Evolutionary conservation across 495 filamentous ascomycete species (phyloP), one percentile per base, ranked within the genome.

Genomic region (Talaromyces trachyspermus): DNA sequence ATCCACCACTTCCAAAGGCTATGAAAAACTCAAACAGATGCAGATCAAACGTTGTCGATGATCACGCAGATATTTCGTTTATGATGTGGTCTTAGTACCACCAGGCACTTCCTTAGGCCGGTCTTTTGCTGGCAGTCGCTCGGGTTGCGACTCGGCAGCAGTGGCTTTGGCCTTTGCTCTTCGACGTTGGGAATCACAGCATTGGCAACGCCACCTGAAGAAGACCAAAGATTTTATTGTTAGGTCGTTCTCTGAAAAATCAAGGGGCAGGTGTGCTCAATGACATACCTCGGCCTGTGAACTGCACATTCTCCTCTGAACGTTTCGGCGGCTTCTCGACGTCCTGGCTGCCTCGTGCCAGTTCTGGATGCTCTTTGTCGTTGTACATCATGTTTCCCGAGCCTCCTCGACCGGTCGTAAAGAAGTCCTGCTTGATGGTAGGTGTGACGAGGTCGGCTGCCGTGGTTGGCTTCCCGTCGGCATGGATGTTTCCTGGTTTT

Each of bases 321-420:
- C 70, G 65, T 68, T 79, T 71, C 22, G 70, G 66, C 12, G 74
- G 70, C 8, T 68, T 61, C 42, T 76, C 79, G 46, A 95, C 86
- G 59, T 95, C 90, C 62, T 96, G 90, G 26, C 79, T 82, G 37
- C 77, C 71, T 43, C 90, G 79, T 32, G 90, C 87, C 53, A 88
- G 66, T 53, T 82, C 78, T 4, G 77, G 77, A 37, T 66, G 63
- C 14, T 72, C 66, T 3, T 81, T 80, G 50, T 89, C 82, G 43
- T 77, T 76, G 53, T 80, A 75, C 15, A 81, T 71, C 83, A 91
- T 89, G 64, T 91, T 91, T 18, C 86, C 86, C 8, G 69, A 70
- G 48, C 81, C 81, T 18, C 81, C 81, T 50, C 81, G 80, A 26
- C 82, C 90, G 15, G 90, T 96, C 4, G 90, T 95, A 57, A 88